A percentile compares a stretch with the other conserved stretches of the same genome.
phyloP scores from a whole-genome alignment of 768 basidiomycete genomes.

The Mycena indigotica region DNA sequence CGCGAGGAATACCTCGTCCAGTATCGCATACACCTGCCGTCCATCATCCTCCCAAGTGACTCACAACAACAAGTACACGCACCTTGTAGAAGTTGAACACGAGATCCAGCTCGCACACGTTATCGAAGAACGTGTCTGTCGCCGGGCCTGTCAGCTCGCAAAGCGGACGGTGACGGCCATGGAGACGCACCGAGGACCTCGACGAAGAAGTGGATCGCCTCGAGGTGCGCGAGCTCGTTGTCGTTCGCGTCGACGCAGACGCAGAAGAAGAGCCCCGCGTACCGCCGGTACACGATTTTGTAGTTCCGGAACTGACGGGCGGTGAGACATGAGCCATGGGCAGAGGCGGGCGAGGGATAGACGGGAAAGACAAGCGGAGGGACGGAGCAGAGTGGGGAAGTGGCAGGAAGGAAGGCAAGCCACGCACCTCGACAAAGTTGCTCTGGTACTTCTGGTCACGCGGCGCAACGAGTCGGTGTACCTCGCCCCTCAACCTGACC shows the following conservation, averaged over 20 bases:
- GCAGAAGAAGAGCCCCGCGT: constrained; percentile 97
- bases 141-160: constrained; percentile 2
- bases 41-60: not conserved
- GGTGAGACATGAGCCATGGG: not conserved
- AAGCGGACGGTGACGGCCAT: constrained; percentile 1
- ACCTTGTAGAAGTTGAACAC: constrained; percentile 99
- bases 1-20: constrained; percentile 97
- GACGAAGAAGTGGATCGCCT: constrained; percentile 97
- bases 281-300: constrained; percentile 96
- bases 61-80: constrained; percentile 9
- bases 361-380: constrained; percentile 1
- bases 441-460: constrained; percentile 99
- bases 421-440: constrained; percentile 93
- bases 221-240: constrained; percentile 95
- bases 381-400: not conserved
- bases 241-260: constrained; percentile 98
- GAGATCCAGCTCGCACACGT: constrained; percentile 96
- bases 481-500: constrained; percentile 94
- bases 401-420: not conserved
- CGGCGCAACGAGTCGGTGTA: constrained; percentile 93
- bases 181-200: constrained; percentile 83
- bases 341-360: constrained; percentile 12
- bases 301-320: constrained; percentile 86
- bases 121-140: constrained; percentile 95
- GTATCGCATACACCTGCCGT: constrained; percentile 93